Conservation (phyloP, 208 protist genomes). For the Naegleria lovaniensis region DNA sequence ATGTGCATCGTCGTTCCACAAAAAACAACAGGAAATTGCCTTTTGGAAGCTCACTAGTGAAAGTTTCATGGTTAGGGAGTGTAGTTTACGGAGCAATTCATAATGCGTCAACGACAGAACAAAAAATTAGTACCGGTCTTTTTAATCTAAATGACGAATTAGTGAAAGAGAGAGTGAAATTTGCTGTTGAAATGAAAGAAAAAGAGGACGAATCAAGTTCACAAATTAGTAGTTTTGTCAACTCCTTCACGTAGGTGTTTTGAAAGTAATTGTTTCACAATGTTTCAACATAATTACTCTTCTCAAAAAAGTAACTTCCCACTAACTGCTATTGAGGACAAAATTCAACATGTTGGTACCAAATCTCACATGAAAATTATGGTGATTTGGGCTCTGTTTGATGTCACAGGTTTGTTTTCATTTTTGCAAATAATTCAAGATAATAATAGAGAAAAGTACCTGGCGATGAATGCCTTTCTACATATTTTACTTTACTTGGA, state of each 20-base stretch:
- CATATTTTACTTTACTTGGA: background rate
- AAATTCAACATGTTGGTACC: background rate
- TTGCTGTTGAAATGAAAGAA: background rate
- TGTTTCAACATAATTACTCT: too few relatives aligned
- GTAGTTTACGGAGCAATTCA: background rate
- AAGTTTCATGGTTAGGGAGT: background rate
- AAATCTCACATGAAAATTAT: background rate
- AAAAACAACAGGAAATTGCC: background rate
- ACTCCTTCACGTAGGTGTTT: background rate
- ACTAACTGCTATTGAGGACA: background rate
- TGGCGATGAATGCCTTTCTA: background rate
- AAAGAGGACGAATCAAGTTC: background rate
- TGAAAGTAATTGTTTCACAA: too few relatives aligned
- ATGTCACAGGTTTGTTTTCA: background rate
- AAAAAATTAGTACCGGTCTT: background rate
- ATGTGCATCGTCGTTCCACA: too few relatives aligned
- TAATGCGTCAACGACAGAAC: background rate
- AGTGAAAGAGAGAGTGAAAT: background rate
- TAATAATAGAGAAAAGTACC: background rate
- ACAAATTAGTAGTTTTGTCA: background rate
- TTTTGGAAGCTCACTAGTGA: background rate
- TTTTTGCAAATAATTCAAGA: background rate
- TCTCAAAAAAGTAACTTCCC: conserved; percentile 3
- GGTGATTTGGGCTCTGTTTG: background rate
- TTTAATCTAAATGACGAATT: background rate